Base-by-base conservation (phyloP, 306 rosid genomes). In the Datisca glomerata region DNA sequence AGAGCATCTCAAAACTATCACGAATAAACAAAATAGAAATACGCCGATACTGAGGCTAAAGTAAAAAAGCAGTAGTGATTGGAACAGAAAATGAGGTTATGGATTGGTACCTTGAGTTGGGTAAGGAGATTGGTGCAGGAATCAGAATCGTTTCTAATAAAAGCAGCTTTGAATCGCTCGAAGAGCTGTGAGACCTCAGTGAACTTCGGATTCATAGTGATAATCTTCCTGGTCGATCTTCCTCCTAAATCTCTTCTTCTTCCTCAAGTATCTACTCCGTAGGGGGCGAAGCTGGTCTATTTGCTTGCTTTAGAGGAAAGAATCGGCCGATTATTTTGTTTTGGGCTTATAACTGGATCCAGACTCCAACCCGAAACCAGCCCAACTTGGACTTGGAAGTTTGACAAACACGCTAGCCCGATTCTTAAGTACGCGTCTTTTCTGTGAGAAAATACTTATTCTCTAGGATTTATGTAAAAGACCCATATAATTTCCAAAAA, bases 81-180 rank as follows among this genome's bases (percentile, higher is more conserved):
- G 12, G 28, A 40, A 18, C n/a, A n/a, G 33, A 14, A 44, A 46
- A 20, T 72, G 64, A 79, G 84, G 75, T 59, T 62, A 54, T 51
- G 23, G 24, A 8, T 32, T 16, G 32, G 33, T 55, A 89, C 97
- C 93, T 87, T 87, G 13, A 87, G 85, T 58, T 83, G 78, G 6
- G 85, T 76, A 21, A 87, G 89, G 21, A 76, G 69, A 24, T 50
- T 48, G 42, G 46, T 18, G 37, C 64, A 64, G 21, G 71, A 52
- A 27, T 72, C 66, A 33, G 23, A 77, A 62, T 83, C 97, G n/a
- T 63, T 71, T 41, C 97, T 61, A 8, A 39, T 23, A 51, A 64
- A 54, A 1, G 89, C 85, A 0, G 97, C 85, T 51, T 87, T 87
- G 41, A 83, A 80, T 43, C 93, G 93, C 61, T 70, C 94, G 38